phyloP scores from a whole-genome alignment of 2,329 filamentous ascomycete genomes.

The Penicillium sp. region DNA sequence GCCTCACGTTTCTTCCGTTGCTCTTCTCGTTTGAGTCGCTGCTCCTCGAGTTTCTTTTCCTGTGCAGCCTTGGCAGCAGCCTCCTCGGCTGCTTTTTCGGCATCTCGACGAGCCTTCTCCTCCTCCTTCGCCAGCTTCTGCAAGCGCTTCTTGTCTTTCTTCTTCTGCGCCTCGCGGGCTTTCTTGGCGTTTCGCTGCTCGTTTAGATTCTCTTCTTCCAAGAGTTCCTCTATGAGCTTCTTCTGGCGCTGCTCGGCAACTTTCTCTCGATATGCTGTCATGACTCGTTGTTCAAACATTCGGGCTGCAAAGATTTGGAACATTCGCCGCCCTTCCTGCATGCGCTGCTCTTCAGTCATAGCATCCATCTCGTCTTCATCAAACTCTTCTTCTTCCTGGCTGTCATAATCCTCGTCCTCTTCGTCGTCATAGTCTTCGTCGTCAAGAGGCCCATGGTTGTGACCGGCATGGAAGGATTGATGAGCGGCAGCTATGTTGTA shows the following conservation, averaged over 20 bases:
- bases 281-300: conserved; percentile 97
- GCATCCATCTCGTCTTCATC: conserved; percentile 69
- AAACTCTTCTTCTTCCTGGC: conserved; percentile 60
- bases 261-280: conserved; percentile 96
- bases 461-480: conserved; percentile 59
- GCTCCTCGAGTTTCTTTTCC: conserved; percentile 72
- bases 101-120: conserved; percentile 80
- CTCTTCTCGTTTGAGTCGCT: conserved; percentile 76
- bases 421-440: conserved; percentile 68
- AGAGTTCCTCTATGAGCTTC: conserved; percentile 83
- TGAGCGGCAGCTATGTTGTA: conserved; percentile 58
- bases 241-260: conserved; percentile 88
- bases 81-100: conserved; percentile 84
- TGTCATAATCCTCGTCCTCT: conserved; percentile 64
- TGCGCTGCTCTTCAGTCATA: conserved; percentile 96
- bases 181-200: conserved; percentile 85
- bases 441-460: conserved; percentile 71
- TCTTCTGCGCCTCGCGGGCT: conserved; percentile 87
- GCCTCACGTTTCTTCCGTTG: conserved; percentile 87
- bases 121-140: conserved; percentile 88
- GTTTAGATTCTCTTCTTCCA: conserved; percentile 73
- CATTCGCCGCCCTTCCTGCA: conserved; percentile 98
- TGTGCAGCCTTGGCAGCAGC: conserved; percentile 69
- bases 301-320: conserved; percentile 98
- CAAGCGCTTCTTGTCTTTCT: conserved; percentile 85